Conservation (phyloP, 2,329 filamentous ascomycete species). For the Fusarium staphyleae region DNA sequence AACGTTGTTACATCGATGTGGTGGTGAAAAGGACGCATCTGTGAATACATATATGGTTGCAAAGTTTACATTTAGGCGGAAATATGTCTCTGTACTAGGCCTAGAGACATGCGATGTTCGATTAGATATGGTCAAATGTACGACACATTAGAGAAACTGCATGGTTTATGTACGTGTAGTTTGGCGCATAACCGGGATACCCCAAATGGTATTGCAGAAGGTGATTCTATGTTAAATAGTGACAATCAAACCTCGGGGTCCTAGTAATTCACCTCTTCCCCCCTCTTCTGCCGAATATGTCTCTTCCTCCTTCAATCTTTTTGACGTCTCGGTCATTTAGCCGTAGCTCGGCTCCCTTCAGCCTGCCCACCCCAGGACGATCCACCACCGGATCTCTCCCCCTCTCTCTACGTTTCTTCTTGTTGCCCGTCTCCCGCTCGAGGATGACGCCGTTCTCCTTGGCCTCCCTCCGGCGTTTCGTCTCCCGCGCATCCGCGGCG, state of each 20-base stretch:
- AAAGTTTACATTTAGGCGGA: constrained; percentile 21
- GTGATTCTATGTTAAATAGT: no score
- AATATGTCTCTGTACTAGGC: constrained; percentile 27
- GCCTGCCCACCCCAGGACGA: constrained; percentile 79
- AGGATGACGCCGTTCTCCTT: constrained; percentile 90
- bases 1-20: constrained; percentile 13
- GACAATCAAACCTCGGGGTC: no score
- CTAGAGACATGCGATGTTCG: constrained; percentile 10
- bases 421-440: constrained; percentile 62
- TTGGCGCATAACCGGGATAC: not conserved
- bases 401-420: constrained; percentile 51
- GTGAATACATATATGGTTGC: constrained; percentile 48
- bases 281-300: constrained; percentile 51
- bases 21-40: constrained; percentile 35
- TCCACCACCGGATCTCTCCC: constrained; percentile 69
- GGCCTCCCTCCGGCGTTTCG: constrained; percentile 77
- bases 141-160: constrained; percentile 27
- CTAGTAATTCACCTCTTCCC: constrained; percentile 24
- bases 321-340: constrained; percentile 80
- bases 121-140: constrained; percentile 19
- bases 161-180: constrained; percentile 15
- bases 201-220: not conserved
- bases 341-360: constrained; percentile 79
- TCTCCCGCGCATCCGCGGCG: constrained; percentile 71
- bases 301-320: constrained; percentile 67